These are phyloP conservation scores for Colletotrichum truncatum DNA, from an alignment of 2,329 filamentous ascomycete species.

Conservation along the genomic window DNA sequence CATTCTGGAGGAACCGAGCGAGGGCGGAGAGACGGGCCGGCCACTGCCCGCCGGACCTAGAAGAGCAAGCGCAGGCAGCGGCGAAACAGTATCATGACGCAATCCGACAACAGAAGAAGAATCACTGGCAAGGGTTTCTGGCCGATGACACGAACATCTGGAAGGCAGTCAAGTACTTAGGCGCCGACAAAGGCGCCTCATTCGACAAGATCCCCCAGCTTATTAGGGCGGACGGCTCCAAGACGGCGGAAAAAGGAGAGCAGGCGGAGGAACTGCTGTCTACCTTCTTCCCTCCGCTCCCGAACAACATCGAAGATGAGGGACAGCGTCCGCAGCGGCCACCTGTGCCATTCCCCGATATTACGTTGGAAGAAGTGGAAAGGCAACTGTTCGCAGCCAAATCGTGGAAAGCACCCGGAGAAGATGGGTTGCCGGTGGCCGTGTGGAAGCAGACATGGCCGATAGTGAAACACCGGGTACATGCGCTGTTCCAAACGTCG, in stretches of 20 bases:
- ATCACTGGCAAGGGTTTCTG: constrained; percentile 38
- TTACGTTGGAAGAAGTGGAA: constrained; percentile 35
- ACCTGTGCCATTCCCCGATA: too few relatives aligned
- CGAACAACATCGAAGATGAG: too few relatives aligned
- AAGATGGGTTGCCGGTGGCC: constrained; percentile 31
- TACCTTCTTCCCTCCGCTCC: too few relatives aligned
- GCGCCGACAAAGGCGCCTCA: constrained; percentile 31
- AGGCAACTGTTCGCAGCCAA: constrained; percentile 31
- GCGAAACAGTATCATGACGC: constrained; percentile 37
- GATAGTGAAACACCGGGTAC: too few relatives aligned
- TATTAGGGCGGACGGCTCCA: constrained; percentile 30
- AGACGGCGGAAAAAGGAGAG: constrained; percentile 28
- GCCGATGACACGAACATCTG: constrained; percentile 39
- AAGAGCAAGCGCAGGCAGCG: constrained; percentile 33
- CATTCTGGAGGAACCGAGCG: constrained; percentile 39
- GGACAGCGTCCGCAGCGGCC: too few relatives aligned
- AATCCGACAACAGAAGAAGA: constrained; percentile 37
- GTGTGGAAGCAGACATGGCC: too few relatives aligned
- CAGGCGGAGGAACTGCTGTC: too few relatives aligned
- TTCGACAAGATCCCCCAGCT: constrained; percentile 37
- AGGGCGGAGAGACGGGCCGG: constrained; percentile 31
- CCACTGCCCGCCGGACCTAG: constrained; percentile 20
- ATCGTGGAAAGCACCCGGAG: constrained; percentile 34
- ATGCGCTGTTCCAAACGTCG: too few relatives aligned
- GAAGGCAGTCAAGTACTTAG: constrained; percentile 39